Evolutionary conservation across 768 basidiomycete genomes (phyloP), one percentile per base, ranked within the genome.

Genomic region (Dioszegia hungarica): DNA sequence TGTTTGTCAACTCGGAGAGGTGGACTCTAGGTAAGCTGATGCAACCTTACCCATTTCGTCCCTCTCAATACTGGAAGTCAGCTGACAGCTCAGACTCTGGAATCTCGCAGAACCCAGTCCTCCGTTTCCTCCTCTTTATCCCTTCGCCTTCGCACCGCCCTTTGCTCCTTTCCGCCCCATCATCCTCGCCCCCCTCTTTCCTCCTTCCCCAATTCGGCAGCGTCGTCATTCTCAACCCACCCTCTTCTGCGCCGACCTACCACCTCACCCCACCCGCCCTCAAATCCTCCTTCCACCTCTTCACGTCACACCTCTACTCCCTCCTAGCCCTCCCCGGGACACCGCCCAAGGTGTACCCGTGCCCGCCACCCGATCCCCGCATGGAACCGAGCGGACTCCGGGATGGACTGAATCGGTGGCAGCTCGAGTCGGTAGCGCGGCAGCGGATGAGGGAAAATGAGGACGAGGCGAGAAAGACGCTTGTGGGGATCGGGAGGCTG

Each of bases 1-100:
- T 93, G 0, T 99, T 99, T 69, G 81, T 99, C 38, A 99, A 99
- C 68, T 90, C 90, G 5, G 95, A 92, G 3, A 86, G 92, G 70
- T 99, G 95, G 95, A 88, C 87, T 12, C 71, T 99, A 46, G 91
- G 93, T 92, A 66, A 66, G 80, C 48, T 28, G 24, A 43, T 33
- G 4, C 25, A 38, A 5, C 8, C 29, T 9, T 8, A 33, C 22
- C 19, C 20, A 19, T 36, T 19, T n/a, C n/a, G n/a, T n/a, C n/a
- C n/a, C n/a, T n/a, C n/a, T n/a, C n/a, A n/a, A n/a, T n/a, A n/a
- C n/a, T 31, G 3, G 24, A 22, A 14, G 20, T 12, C 24, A 19
- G 51, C 64, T 65, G 39, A 54, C 5, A 12, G 27, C 37, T 37
- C 65, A 98, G 93, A 93, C 11, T 94, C 94, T 0, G 87, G 90